These are phyloP conservation scores for Neophaeococcomyces mojaviensis DNA, from an alignment of 2,329 filamentous ascomycete species.

Conservation along the genomic window DNA sequence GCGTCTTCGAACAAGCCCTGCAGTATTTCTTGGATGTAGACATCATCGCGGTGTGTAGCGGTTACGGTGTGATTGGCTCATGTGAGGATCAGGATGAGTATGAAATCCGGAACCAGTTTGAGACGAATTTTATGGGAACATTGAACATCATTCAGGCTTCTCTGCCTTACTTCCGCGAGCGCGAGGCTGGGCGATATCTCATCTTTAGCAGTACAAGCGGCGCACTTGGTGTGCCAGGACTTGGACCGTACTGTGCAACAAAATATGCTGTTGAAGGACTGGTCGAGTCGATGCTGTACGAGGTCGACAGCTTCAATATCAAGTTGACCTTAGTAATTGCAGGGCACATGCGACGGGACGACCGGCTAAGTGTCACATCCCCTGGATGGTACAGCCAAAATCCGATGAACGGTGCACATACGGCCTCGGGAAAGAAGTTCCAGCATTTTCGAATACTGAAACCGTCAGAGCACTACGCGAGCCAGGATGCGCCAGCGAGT, in stretches of 20 bases:
- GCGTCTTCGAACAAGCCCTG: constrained; percentile 63
- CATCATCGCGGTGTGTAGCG: constrained; percentile 86
- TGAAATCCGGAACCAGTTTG: constrained; percentile 91
- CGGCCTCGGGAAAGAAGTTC: constrained; percentile 45
- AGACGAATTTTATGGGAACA: constrained; percentile 95
- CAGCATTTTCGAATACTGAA: constrained; percentile 88
- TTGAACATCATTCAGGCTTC: constrained; percentile 86
- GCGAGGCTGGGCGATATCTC: constrained; percentile 70
- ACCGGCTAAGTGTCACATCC: constrained; percentile 38
- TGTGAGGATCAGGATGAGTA: constrained; percentile 96
- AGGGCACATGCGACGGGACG: constrained; percentile 78
- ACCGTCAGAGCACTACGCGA: constrained; percentile 71
- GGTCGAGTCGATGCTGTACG: constrained; percentile 94
- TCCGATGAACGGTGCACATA: neutral
- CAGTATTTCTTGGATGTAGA: constrained; percentile 74
- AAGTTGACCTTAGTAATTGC: constrained; percentile 91
- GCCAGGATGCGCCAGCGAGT: constrained; percentile 69
- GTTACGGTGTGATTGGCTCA: constrained; percentile 89
- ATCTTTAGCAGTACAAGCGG: constrained; percentile 93
- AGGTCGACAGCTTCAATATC: constrained; percentile 84
- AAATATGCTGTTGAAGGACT: constrained; percentile 96
- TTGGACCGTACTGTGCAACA: constrained; percentile 91
- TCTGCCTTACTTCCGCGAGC: constrained; percentile 76
- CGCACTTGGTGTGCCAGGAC: constrained; percentile 82
- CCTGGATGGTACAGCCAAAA: neutral